Evolutionary conservation across 768 basidiomycete species (phyloP).

Genomic region (Piloderma croceum): DNA sequence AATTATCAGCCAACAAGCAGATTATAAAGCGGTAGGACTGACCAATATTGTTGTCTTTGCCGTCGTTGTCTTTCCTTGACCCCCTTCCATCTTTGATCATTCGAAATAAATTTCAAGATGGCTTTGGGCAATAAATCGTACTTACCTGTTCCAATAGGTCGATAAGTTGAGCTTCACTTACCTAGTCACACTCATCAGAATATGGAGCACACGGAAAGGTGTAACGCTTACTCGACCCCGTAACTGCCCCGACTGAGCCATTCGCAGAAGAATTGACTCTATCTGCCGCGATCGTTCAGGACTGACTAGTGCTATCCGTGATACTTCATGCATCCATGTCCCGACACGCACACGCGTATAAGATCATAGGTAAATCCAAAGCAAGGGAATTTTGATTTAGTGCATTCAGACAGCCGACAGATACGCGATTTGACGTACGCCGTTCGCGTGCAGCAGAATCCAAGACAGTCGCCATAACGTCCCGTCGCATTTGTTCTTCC

Average conservation of each 20-base stretch:
- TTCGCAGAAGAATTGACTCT: conserved; percentile 68
- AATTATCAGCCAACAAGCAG: conserved; percentile 3
- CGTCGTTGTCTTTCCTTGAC: conserved; percentile 37
- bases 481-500: conserved; percentile 72
- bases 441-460: conserved; percentile 77
- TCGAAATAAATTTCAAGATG: neutral
- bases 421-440: conserved; percentile 36
- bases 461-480: conserved; percentile 72
- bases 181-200: no score
- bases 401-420: no score
- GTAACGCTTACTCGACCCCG: conserved; percentile 65
- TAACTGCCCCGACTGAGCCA: conserved; percentile 81
- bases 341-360: conserved; percentile 3
- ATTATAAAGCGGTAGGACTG: conserved; percentile 28
- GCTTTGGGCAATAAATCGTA: neutral
- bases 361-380: neutral
- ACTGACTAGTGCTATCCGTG: conserved; percentile 83
- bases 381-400: no score
- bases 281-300: conserved; percentile 77
- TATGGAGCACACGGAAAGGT: no score
- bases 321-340: conserved; percentile 43
- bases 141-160: conserved; percentile 81
- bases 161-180: conserved; percentile 83
- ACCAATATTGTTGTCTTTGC: conserved; percentile 56
- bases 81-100: conserved; percentile 46